Evolutionary conservation across 106 monocot species (phyloP), one percentile per base, ranked within the genome.

Genomic region (Chionographis japonica): DNA sequence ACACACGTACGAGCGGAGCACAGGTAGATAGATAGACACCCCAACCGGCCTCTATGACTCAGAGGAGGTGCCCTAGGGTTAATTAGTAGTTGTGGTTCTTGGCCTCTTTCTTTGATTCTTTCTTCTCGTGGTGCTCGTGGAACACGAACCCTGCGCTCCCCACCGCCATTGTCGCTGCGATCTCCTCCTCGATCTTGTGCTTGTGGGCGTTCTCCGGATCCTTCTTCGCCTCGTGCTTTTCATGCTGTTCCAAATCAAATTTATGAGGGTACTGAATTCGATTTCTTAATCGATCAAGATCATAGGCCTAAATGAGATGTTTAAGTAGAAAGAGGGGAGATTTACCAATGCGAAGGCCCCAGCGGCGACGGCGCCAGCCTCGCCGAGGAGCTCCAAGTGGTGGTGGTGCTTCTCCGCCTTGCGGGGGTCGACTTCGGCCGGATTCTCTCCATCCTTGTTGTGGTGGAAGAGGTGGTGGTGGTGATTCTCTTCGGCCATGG

Each of bases 171-270:
- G 68, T 71, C 2, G 77, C 83, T 0, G 86, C 86, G 0, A 86
- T 27, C 72, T 90, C 90, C 75, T 90, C 90, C 80, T 90, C 85
- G 6, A 82, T 58, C 78, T 86, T 86, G 78, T 90, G 90, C 78
- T 52, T 71, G 55, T 81, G 83, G 2, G 86, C 86, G 72, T 90
- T 61, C 80, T 90, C 90, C 6, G 86, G 83, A 65, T 86, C 72
- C 67, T 86, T 90, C 78, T 90, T 86, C 0, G 72, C 56, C 78
- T 86, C 58, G 40, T 90, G 90, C 78, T 86, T 90, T 86, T 90
- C 90, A 15, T 90, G 81, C 90, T 90, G 75, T 14, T 46, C 5
- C 46, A 46, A 46, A 46, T 10, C 5, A 46, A 10, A 17, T 39
- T 5, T 7, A 63, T 56, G 3, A 63, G 14, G 37, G 19, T 50